Evolutionary conservation across 208 protist genomes (phyloP).

Genomic region (Endotrypanum monterogeii): DNA sequence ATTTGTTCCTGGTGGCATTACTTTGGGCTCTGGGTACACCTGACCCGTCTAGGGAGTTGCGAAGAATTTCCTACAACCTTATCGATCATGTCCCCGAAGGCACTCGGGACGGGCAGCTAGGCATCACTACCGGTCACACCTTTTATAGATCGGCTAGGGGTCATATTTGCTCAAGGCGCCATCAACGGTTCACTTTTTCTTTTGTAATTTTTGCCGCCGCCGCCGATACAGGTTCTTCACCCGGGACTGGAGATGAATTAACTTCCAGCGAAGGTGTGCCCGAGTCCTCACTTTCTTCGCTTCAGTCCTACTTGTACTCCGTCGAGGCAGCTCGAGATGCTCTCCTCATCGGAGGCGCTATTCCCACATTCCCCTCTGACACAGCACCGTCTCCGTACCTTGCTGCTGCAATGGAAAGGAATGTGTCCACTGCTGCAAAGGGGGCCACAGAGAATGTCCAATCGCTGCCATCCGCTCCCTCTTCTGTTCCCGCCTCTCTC

Average conservation of each 20-base stretch:
- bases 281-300: constrained; percentile 3
- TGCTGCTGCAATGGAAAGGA: neutral
- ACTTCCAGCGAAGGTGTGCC: neutral
- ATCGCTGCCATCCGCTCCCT: neutral
- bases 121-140: no score
- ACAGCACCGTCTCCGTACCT: neutral
- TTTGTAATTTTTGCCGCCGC: neutral
- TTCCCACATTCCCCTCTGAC: neutral
- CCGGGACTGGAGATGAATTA: neutral
- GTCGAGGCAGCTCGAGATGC: neutral
- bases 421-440: no score
- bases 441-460: neutral
- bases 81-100: no score
- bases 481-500: neutral
- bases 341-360: neutral
- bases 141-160: no score
- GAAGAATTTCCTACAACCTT: no score
- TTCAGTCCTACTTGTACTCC: constrained; percentile 25
- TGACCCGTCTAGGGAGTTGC: no score
- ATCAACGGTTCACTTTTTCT: neutral
- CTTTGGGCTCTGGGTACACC: neutral
- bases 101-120: no score
- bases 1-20: neutral
- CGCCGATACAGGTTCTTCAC: no score
- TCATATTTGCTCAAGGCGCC: neutral